A percentile compares a stretch with the other conserved stretches of the same genome.
These are phyloP conservation scores for Alternaria ventricosa DNA, from an alignment of 2,329 filamentous ascomycete species.

Conservation along the genomic window DNA sequence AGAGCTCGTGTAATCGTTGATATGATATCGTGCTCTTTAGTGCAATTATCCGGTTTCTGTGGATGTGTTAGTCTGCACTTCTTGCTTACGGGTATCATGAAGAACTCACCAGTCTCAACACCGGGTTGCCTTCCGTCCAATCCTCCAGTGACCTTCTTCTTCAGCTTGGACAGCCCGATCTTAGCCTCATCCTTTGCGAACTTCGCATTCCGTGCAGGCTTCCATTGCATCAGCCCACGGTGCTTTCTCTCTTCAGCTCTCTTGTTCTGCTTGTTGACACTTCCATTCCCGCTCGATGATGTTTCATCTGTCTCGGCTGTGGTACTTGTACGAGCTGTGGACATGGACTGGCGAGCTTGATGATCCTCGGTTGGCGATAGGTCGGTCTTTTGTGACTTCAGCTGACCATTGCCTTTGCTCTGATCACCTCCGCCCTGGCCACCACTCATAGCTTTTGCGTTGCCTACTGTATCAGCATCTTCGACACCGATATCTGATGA, in stretches of 20 bases:
- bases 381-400: slow-evolving; percentile 38
- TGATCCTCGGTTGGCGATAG: slow-evolving; percentile 29
- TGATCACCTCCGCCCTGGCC: slow-evolving; percentile 19
- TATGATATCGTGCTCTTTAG: neutral
- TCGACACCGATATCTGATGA: slow-evolving; percentile 64
- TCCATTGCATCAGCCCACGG: slow-evolving; percentile 93
- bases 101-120: slow-evolving; percentile 71
- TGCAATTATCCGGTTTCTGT: slow-evolving; percentile 30
- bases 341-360: slow-evolving; percentile 31
- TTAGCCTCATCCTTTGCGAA: slow-evolving; percentile 90
- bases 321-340: slow-evolving; percentile 38
- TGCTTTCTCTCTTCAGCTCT: slow-evolving; percentile 81
- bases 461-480: slow-evolving; percentile 55
- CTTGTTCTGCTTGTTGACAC: slow-evolving; percentile 71
- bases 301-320: slow-evolving; percentile 22
- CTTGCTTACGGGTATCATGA: slow-evolving; percentile 7
- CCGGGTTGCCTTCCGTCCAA: slow-evolving; percentile 84
- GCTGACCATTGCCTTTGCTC: slow-evolving; percentile 21
- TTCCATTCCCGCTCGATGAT: slow-evolving; percentile 62
- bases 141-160: slow-evolving; percentile 72
- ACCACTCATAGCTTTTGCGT: slow-evolving; percentile 30
- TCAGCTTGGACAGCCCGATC: slow-evolving; percentile 76
- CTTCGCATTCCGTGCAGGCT: slow-evolving; percentile 80
- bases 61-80: slow-evolving; percentile 13
- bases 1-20: neutral